A percentile compares a stretch with the other conserved stretches of the same genome.
Evolutionary conservation across 305 asterid species (phyloP).

Genomic region (Rubia peregrina): DNA sequence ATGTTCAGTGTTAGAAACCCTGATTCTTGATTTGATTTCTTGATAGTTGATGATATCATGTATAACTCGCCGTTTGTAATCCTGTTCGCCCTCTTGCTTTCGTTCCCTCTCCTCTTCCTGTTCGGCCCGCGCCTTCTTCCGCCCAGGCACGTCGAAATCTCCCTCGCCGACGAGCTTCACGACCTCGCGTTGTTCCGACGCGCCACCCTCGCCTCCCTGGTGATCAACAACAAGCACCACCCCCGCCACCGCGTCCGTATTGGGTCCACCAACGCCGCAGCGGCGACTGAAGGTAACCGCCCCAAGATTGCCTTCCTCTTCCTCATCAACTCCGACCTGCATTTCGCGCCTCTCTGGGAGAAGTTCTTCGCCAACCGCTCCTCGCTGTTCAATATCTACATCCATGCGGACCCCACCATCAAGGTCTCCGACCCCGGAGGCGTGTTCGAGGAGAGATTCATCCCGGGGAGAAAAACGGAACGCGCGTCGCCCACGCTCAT

Average conservation of each 20-base stretch:
- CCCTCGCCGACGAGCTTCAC: conserved; percentile 55
- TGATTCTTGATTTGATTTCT: neutral
- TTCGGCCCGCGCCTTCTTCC: conserved; percentile 43
- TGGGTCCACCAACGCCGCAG: conserved; percentile 20
- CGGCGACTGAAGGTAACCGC: conserved; percentile 9
- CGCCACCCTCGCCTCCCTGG: conserved; percentile 41
- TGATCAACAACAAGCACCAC: neutral
- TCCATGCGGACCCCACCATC: conserved; percentile 32
- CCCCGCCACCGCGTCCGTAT: conserved; percentile 13
- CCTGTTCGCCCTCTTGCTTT: conserved; percentile 39
- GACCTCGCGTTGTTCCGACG: conserved; percentile 68
- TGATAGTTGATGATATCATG: conserved; percentile 30
- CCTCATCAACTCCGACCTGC: conserved; percentile 28
- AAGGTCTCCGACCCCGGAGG: conserved; percentile 30
- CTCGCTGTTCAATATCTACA: conserved; percentile 22
- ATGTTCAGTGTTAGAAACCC: neutral
- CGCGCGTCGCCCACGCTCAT: conserved; percentile 64
- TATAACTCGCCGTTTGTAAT: conserved; percentile 37
- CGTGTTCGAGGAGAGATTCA: conserved; percentile 26
- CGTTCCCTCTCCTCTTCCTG: conserved; percentile 44
- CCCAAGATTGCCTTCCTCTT: conserved; percentile 45
- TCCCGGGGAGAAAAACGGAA: conserved; percentile 27
- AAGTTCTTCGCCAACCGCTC: conserved; percentile 25
- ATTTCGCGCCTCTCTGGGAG: conserved; percentile 39
- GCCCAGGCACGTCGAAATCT: conserved; percentile 29